Base-by-base conservation (phyloP, 148 eudicot species). In the Rhododendron williamsianum region DNA sequence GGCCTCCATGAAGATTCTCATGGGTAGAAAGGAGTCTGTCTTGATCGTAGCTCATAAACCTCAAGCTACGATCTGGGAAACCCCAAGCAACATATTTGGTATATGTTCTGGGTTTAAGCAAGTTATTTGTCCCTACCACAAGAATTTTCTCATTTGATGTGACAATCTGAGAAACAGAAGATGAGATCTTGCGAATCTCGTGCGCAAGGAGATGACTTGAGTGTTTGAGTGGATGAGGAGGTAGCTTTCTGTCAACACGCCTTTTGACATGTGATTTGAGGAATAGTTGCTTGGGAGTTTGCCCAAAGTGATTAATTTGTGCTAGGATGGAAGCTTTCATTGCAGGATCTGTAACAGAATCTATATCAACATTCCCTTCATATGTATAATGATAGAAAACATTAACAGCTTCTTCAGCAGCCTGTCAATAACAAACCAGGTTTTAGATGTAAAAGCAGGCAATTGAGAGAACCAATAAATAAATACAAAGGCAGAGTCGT, bases 311-410 rank as follows among this genome's bases (percentile, higher is more conserved):
- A 89, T 97, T 97, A 52, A 97, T 97, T 85, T 97, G 99, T 12
- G 99, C 99, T 56, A 97, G 93, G 87, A 95, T 97, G 38, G 99
- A 95, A 52, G 99, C 99, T 91, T 97, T 97, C 98, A 95, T 91
- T 27, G 96, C 93, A 84, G 99, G 98, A 88, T 96, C 99, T 41
- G 95, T 88, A 8, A 97, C 96, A 4, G 98, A 90, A 85, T 97
- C 99, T 67, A 97, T 97, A 86, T 97, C 99, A 71, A 97, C 98
- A 85, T 91, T 97, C 74, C 99, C 99, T 87, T 95, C 98, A 33
- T 97, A 97, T 27, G 99, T 97, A 88, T 95, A 95, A 86, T 97
- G 98, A 90, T 94, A 97, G 95, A 97, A 97, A 69, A 97, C 99
- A 83, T 97, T 97, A 33, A 93, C 98, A 85, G 99, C 94, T 81